Conservation (phyloP, 2,329 filamentous ascomycete genomes). For the Trichoderma sp. region DNA sequence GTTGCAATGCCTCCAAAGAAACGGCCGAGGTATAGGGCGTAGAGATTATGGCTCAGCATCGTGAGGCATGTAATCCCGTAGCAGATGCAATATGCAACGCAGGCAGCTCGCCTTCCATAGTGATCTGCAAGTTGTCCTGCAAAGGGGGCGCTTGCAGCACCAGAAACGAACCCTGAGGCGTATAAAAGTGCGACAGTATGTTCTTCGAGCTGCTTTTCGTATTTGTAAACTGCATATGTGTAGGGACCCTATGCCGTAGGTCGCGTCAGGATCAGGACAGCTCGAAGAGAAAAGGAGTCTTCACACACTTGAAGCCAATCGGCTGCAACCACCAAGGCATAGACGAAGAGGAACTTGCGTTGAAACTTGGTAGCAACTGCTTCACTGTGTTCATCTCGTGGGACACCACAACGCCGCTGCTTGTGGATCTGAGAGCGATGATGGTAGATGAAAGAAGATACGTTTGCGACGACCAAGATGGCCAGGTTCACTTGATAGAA, state of each 20-base stretch:
- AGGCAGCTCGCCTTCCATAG: constrained; percentile 49
- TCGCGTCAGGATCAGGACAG: not conserved
- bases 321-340: constrained; percentile 32
- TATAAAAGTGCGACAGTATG: constrained; percentile 44
- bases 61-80: constrained; percentile 53
- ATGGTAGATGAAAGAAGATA: constrained; percentile 27
- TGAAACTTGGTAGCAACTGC: constrained; percentile 8
- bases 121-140: constrained; percentile 40
- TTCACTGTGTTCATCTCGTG: not conserved
- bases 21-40: constrained; percentile 52
- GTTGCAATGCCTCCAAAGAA: constrained; percentile 54
- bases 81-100: constrained; percentile 51
- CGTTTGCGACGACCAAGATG: constrained; percentile 19
- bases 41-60: constrained; percentile 43
- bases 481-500: constrained; percentile 18
- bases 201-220: constrained; percentile 46
- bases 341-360: constrained; percentile 23
- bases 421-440: constrained; percentile 16
- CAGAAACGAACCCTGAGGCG: constrained; percentile 47
- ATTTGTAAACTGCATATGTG: constrained; percentile 52
- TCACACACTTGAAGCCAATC: constrained; percentile 34
- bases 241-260: constrained; percentile 39
- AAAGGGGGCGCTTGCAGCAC: constrained; percentile 44
- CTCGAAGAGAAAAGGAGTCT: not conserved
- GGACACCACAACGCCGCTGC: not conserved